phyloP scores from a whole-genome alignment of 768 basidiomycete species.

The Naganishia onofrii region DNA sequence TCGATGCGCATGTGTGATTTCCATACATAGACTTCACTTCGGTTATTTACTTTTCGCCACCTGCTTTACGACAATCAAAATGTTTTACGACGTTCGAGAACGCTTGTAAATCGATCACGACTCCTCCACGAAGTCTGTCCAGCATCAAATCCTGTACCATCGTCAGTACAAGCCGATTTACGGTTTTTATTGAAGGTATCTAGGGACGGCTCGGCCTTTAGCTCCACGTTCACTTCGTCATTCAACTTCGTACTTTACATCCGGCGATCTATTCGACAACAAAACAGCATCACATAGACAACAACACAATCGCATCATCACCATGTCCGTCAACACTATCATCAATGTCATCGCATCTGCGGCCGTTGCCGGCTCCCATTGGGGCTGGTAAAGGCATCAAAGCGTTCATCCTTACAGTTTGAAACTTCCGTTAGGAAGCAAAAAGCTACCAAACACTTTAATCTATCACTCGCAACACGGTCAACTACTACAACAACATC shows the following conservation, averaged over 20 bases:
- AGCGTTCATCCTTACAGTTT: constrained; percentile 6
- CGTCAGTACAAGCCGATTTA: neutral
- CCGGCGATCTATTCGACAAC: neutral
- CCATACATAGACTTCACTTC: neutral
- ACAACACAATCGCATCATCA: constrained; percentile 7
- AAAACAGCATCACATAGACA: constrained; percentile 10
- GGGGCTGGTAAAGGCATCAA: constrained; percentile 18
- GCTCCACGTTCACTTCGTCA: neutral
- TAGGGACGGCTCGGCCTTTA: neutral
- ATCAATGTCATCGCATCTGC: constrained; percentile 20
- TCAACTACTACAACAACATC: constrained; percentile 21
- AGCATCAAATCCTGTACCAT: neutral
- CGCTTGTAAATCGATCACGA: constrained; percentile 21
- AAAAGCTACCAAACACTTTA: constrained; percentile 4
- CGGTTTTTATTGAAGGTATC: neutral
- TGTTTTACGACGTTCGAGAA: constrained; percentile 23
- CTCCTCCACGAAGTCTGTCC: neutral
- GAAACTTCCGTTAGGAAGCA: constrained; percentile 2
- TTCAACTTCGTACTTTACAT: neutral
- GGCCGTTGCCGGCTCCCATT: constrained; percentile 22
- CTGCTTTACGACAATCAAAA: neutral
- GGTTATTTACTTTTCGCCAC: neutral
- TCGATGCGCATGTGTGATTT: neutral
- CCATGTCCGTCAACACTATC: constrained; percentile 9
- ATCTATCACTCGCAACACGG: constrained; percentile 17